Percentiles rank a stretch among this genome's conserved stretches.
These are phyloP conservation scores for Hypoxylon perforatum DNA, from an alignment of 495 filamentous ascomycete species.

Conservation along the genomic window DNA sequence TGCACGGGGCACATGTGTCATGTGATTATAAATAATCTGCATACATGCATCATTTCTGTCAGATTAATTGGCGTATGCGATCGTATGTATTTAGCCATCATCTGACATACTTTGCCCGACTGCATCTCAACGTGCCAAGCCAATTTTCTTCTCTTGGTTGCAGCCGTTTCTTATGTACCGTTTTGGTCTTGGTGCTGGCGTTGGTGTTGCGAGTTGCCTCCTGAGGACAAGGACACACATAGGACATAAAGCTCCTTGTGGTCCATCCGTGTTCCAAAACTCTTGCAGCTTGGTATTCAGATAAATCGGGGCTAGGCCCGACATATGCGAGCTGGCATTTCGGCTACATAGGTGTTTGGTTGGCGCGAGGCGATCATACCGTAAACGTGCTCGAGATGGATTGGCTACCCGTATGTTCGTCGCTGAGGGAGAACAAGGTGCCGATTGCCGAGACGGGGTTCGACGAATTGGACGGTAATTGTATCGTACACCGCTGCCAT, in stretches of 20 bases:
- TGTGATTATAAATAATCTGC: neutral
- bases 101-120: no score
- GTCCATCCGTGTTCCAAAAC: constrained; percentile 1
- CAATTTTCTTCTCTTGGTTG: no score
- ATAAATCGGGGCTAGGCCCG: constrained; percentile 12
- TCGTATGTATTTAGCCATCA: no score
- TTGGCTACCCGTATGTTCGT: constrained; percentile 23
- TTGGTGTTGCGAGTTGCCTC: no score
- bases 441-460: constrained; percentile 1
- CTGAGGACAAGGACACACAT: no score
- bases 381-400: constrained; percentile 29
- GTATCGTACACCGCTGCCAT: constrained; percentile 15
- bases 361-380: constrained; percentile 26
- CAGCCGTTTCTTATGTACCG: no score
- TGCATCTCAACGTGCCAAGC: no score
- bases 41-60: no score
- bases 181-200: no score
- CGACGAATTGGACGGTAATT: constrained; percentile 1
- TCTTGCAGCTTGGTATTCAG: constrained; percentile 5
- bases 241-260: no score
- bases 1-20: neutral
- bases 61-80: no score
- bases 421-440: constrained; percentile 8
- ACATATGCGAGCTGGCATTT: constrained; percentile 19
- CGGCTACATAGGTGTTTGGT: constrained; percentile 22